These are phyloP conservation scores for Chaetomium sp. DNA, from an alignment of 2,329 filamentous ascomycete genomes.

Conservation along the genomic window DNA sequence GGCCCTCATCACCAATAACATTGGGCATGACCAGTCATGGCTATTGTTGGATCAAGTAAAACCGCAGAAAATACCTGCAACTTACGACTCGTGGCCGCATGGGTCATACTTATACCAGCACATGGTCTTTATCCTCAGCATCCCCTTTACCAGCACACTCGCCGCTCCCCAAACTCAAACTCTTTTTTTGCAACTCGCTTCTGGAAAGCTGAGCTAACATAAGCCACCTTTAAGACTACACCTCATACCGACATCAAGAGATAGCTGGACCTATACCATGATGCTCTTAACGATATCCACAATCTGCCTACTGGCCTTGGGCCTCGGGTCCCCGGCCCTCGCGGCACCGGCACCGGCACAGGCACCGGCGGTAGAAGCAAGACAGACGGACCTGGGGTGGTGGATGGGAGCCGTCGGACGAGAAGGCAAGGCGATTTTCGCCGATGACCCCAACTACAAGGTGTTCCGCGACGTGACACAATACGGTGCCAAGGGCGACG, in stretches of 20 bases:
- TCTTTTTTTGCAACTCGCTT: neutral
- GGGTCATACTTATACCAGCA: neutral
- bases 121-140: neutral
- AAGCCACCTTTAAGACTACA: conserved; percentile 13
- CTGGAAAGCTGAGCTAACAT: conserved; percentile 18
- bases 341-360: conserved; percentile 38
- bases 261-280: conserved; percentile 43
- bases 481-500: conserved; percentile 71
- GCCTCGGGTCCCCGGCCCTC: conserved; percentile 44
- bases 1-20: neutral
- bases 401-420: conserved; percentile 73
- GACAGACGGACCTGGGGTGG: conserved; percentile 47
- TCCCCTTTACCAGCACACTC: neutral
- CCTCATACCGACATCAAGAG: conserved; percentile 29
- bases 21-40: neutral
- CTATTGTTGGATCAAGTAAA: conserved; percentile 5
- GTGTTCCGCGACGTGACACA: conserved; percentile 78
- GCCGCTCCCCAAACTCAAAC: neutral
- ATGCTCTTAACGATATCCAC: conserved; percentile 50
- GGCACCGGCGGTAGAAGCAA: conserved; percentile 38
- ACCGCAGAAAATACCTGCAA: neutral
- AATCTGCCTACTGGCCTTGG: conserved; percentile 47
- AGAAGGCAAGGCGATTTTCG: conserved; percentile 68
- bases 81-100: neutral
- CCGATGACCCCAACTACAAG: conserved; percentile 60